phyloP scores from a whole-genome alignment of 2,329 filamentous ascomycete genomes.

The Cercospora berteroae region DNA sequence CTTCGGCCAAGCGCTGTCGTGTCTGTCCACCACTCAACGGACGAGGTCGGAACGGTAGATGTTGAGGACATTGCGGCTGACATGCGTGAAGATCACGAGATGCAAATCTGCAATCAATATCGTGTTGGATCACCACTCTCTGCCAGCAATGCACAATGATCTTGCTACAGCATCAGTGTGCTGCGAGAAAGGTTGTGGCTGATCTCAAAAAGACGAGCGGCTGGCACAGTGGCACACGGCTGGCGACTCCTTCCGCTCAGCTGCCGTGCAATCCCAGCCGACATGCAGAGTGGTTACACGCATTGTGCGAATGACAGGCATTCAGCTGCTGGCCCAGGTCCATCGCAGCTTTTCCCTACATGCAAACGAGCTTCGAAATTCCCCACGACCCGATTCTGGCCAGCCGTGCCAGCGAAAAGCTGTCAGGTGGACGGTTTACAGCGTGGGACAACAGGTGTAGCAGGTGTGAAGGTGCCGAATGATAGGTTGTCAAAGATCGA shows the following conservation, averaged over 20 bases:
- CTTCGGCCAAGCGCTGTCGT: conserved; percentile 4
- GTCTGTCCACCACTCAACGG: neutral
- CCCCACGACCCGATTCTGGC: conserved; percentile 7
- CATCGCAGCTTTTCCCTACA: conserved; percentile 14
- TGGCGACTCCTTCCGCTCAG: conserved; percentile 2
- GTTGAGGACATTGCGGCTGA: conserved; percentile 7
- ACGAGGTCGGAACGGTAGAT: neutral
- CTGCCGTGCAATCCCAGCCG: conserved; percentile 8
- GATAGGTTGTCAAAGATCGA: conserved; percentile 21
- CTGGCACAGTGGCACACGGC: conserved; percentile 4
- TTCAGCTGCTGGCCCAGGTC: conserved; percentile 9
- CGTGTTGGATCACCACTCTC: neutral
- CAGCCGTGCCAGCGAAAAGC: neutral
- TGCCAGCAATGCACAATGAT: neutral
- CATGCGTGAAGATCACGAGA: neutral
- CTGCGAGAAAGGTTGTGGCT: conserved; percentile 16
- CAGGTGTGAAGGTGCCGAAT: conserved; percentile 17
- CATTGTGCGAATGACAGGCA: conserved; percentile 17
- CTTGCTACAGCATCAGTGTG: conserved; percentile 6
- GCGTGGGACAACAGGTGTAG: conserved; percentile 14
- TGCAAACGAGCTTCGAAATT: conserved; percentile 13
- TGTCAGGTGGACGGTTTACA: conserved; percentile 15
- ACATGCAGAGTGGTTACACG: conserved; percentile 11
- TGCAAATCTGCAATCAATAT: neutral
- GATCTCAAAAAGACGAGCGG: conserved; percentile 11